These are phyloP conservation scores for Myriosclerotinia scirpicola DNA, from an alignment of 2,329 filamentous ascomycete species.

Conservation along the genomic window DNA sequence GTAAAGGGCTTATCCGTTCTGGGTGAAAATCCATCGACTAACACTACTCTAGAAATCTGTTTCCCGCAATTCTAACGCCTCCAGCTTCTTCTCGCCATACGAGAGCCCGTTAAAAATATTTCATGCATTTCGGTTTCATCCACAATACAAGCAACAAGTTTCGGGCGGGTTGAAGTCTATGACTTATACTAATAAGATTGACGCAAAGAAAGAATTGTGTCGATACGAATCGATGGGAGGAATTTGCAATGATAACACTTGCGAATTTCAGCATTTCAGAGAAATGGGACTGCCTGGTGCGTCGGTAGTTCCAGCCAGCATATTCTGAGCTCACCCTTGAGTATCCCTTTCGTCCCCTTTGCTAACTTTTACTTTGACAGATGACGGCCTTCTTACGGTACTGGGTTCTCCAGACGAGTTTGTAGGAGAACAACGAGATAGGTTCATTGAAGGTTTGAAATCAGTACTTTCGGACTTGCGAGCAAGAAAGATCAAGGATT, in stretches of 20 bases:
- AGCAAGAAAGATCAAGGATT: conserved; percentile 61
- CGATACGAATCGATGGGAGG: conserved; percentile 70
- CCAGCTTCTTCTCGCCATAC: conserved; percentile 59
- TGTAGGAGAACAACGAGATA: conserved; percentile 58
- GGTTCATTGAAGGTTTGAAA: conserved; percentile 62
- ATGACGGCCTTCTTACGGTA: conserved; percentile 71
- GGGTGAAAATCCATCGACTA: conserved; percentile 30
- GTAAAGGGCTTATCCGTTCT: conserved; percentile 32
- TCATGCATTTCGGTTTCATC: conserved; percentile 87
- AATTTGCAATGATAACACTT: conserved; percentile 70
- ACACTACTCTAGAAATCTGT: conserved; percentile 30
- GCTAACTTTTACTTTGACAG: conserved; percentile 50
- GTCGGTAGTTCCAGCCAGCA: conserved; percentile 46
- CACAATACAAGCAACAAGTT: conserved; percentile 67
- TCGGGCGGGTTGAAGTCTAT: conserved; percentile 79
- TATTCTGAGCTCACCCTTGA: conserved; percentile 30
- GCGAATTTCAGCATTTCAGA: conserved; percentile 78
- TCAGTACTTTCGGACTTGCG: conserved; percentile 61
- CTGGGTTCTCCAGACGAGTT: conserved; percentile 67
- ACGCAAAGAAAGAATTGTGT: conserved; percentile 72
- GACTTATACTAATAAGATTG: conserved; percentile 91
- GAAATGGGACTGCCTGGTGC: conserved; percentile 72
- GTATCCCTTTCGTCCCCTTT: conserved; percentile 39
- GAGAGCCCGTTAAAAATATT: conserved; percentile 80
- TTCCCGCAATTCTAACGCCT: conserved; percentile 22